Base-by-base conservation (phyloP, 1,284 basidiomycete genomes). In the Kalmanozyma brasiliensis region DNA sequence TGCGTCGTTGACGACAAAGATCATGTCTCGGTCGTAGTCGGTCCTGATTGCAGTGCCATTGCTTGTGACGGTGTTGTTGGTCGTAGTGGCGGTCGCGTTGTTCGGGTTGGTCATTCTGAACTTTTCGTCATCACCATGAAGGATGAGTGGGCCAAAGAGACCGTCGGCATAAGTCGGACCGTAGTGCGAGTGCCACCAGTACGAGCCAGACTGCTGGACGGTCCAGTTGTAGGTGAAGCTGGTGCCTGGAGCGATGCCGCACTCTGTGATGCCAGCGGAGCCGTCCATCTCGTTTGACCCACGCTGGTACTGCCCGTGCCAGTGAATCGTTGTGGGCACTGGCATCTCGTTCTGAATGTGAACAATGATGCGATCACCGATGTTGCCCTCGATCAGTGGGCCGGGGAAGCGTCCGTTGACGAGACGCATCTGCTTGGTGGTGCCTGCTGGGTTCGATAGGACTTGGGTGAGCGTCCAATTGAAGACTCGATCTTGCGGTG, bases 151-250 rank as follows among this genome's bases (percentile, higher is more conserved):
- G 9, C 78, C 78, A 23, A 74, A 69, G 13, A 77, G 40, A 6
- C 79, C 79, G 34, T 81, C 79, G 1, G 72, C 61, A 33, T 76
- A 76, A 4, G 77, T 76, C 11, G 68, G 62, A 2, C 59, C 68
- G 17, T 74, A 63, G 38, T 81, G 79, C 14, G 77, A 64, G 45
- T 80, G 79, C 68, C 78, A 84, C 84, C 86, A 87, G 52, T 83
- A 84, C 16, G 83, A 84, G 74, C 78, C 85, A 73, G 59, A 78
- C 52, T 84, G 67, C n/a, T 71, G 68, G 6, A 72, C 55, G 6
- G 40, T 63, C 58, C 73, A 71, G n/a, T 65, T 69, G 62, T 79
- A 77, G 35, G 59, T 68, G 38, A 62, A 59, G 22, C 62, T 58
- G 2, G 55, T 48, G 9, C 68, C 66, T 8, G 77, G 73, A 13